phyloP scores from a whole-genome alignment of 176 grass and related monocot species.

The Bromus sterilis region DNA sequence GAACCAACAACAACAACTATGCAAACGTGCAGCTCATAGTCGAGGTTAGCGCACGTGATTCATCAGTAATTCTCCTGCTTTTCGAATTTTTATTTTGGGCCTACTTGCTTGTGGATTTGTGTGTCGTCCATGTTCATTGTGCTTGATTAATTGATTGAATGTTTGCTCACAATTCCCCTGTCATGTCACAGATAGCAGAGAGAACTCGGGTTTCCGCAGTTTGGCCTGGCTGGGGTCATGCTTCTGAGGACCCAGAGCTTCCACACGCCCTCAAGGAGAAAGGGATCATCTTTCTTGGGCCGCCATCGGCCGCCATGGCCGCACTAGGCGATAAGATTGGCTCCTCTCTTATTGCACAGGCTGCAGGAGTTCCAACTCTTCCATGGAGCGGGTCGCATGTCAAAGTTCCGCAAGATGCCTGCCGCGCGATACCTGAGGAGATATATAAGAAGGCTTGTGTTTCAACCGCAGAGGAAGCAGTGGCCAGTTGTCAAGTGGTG shows the following conservation, averaged over 20 bases:
- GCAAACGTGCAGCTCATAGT: constrained; percentile 97
- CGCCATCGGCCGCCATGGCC: constrained; percentile 76
- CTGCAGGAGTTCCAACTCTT: constrained; percentile 95
- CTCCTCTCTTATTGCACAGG: constrained; percentile 97
- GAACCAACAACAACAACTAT: constrained; percentile 98
- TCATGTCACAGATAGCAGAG: constrained; percentile 64
- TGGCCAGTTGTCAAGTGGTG: constrained; percentile 85
- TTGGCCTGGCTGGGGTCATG: constrained; percentile 99
- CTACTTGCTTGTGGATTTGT: background rate
- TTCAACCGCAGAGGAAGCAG: constrained; percentile 87
- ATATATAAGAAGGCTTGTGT: constrained; percentile 91
- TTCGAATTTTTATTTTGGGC: too few species aligned
- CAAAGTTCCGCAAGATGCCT: constrained; percentile 58
- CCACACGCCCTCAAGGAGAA: constrained; percentile 71
- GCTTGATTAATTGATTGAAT: background rate
- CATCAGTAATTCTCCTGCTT: background rate
- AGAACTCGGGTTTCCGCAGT: constrained; percentile 84
- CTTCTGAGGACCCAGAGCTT: constrained; percentile 95
- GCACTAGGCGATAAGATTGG: constrained; percentile 97
- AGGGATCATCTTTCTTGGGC: constrained; percentile 92
- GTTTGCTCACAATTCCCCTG: constrained; percentile 1
- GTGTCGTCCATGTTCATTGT: background rate
- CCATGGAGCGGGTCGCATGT: constrained; percentile 98
- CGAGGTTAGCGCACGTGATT: constrained; percentile 63
- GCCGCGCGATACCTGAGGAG: constrained; percentile 72